A percentile compares a stretch with the other conserved stretches of the same genome.
These are phyloP conservation scores for Rusavskia elegans DNA, from an alignment of 495 filamentous ascomycete genomes.

Conservation along the genomic window DNA sequence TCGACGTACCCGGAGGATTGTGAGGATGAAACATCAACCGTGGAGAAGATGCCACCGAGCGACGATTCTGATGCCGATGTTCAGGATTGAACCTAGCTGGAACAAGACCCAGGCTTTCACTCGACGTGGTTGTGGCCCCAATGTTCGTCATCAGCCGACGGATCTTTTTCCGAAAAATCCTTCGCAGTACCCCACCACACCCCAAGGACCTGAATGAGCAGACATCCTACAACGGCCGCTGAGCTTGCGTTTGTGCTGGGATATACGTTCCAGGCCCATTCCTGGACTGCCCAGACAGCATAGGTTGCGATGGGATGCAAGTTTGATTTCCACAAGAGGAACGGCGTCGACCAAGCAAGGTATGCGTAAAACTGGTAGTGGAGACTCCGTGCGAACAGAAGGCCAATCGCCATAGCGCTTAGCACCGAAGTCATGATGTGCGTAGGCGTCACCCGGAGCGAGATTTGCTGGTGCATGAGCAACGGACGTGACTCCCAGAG, in stretches of 20 bases:
- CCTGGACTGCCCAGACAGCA: conserved; percentile 65
- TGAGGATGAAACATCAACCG: conserved; percentile 61
- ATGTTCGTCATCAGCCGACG: neutral
- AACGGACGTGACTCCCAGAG: conserved; percentile 27
- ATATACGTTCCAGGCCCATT: conserved; percentile 94
- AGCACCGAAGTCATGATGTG: conserved; percentile 70
- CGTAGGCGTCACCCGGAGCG: conserved; percentile 44
- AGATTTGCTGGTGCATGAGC: conserved; percentile 37
- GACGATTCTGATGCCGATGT: conserved; percentile 38
- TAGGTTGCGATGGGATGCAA: conserved; percentile 59
- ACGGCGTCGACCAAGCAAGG: conserved; percentile 81
- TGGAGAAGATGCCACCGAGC: conserved; percentile 69
- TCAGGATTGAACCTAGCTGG: conserved; percentile 5
- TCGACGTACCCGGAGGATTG: conserved; percentile 37
- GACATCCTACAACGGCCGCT: conserved; percentile 51
- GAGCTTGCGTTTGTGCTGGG: conserved; percentile 81
- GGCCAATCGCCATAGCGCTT: conserved; percentile 64
- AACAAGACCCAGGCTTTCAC: neutral
- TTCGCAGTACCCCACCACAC: conserved; percentile 44
- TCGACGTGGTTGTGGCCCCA: neutral
- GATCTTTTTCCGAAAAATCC: conserved; percentile 14
- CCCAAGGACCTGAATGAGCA: conserved; percentile 47
- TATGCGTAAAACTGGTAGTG: conserved; percentile 98
- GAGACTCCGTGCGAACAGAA: conserved; percentile 78
- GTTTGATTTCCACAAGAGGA: conserved; percentile 71